phyloP scores from a whole-genome alignment of 2,329 filamentous ascomycete genomes.

The Daldinia eschscholtzii region DNA sequence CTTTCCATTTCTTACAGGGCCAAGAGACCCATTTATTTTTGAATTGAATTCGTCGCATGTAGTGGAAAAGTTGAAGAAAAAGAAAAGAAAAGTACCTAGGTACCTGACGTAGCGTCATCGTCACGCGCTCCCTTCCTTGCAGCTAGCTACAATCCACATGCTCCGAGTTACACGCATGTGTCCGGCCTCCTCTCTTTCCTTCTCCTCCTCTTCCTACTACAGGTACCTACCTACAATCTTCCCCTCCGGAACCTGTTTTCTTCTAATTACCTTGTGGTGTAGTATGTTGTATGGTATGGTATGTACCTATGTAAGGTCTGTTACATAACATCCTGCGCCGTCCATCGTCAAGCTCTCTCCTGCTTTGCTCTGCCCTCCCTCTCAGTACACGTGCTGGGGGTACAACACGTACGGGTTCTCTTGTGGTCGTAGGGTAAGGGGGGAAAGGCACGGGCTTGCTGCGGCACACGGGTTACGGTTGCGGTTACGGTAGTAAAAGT shows the following conservation, averaged over 20 bases:
- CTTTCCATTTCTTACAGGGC: not conserved
- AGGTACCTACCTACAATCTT: not conserved
- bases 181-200: slow-evolving; percentile 12
- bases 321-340: slow-evolving; percentile 17
- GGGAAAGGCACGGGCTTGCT: not conserved
- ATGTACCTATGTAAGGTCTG: not conserved
- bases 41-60: not conserved
- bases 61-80: not conserved
- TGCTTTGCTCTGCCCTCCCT: not conserved
- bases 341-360: not conserved
- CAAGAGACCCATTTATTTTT: slow-evolving; percentile 2
- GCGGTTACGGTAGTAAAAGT: not conserved
- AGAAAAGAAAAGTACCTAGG: not conserved
- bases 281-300: not conserved
- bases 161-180: not conserved
- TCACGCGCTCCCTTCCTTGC: slow-evolving; percentile 40
- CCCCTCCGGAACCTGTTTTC: not conserved
- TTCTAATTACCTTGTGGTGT: not conserved
- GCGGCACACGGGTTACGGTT: not conserved
- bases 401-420: not conserved
- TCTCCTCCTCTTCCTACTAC: not conserved
- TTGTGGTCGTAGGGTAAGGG: slow-evolving; percentile 2
- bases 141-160: slow-evolving; percentile 13
- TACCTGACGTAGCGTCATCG: slow-evolving; percentile 39
- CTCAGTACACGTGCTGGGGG: slow-evolving; percentile 15